Evolutionary conservation across 768 basidiomycete genomes (phyloP).

Genomic region (Cystofilobasidium bisporidii): DNA sequence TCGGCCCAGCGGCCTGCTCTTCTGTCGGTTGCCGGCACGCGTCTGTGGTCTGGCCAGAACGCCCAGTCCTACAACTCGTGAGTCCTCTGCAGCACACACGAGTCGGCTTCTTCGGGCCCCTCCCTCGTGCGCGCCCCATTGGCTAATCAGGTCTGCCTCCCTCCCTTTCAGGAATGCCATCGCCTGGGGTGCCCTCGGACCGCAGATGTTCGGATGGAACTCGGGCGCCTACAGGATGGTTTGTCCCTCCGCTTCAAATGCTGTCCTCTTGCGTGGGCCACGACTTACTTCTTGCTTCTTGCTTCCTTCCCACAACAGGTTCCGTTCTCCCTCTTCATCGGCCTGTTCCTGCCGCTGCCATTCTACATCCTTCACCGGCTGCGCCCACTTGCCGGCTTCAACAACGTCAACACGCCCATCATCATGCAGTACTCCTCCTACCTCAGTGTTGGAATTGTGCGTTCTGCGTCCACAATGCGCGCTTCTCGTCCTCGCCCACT

Average conservation of each 20-base stretch:
- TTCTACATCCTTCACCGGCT: conserved; percentile 31
- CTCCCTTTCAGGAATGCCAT: conserved; percentile 35
- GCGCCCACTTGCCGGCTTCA: conserved; percentile 26
- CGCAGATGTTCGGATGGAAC: conserved; percentile 38
- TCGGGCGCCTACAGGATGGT: conserved; percentile 33
- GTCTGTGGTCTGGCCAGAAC: conserved; percentile 36
- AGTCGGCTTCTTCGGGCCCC: too few species aligned
- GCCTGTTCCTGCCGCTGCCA: conserved; percentile 32
- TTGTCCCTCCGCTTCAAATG: too few species aligned
- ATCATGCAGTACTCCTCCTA: conserved; percentile 34
- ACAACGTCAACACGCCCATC: conserved; percentile 30
- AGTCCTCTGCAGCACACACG: too few species aligned
- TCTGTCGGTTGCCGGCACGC: conserved; percentile 26
- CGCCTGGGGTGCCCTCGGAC: conserved; percentile 43
- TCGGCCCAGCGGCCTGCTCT: conserved; percentile 10
- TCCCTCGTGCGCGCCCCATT: too few species aligned
- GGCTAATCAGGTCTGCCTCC: too few species aligned
- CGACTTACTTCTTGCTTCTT: too few species aligned
- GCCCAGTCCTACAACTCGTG: conserved; percentile 33
- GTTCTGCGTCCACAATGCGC: too few species aligned
- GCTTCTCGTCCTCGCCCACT: too few species aligned
- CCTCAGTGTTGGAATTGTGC: conserved; percentile 33
- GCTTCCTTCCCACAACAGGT: too few species aligned
- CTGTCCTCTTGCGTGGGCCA: too few species aligned
- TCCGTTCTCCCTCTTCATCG: conserved; percentile 30